A percentile compares a stretch with the other conserved stretches of the same genome.
Evolutionary conservation across 2,329 filamentous ascomycete species (phyloP).

Genomic region (Cladosporium cucumerinum): DNA sequence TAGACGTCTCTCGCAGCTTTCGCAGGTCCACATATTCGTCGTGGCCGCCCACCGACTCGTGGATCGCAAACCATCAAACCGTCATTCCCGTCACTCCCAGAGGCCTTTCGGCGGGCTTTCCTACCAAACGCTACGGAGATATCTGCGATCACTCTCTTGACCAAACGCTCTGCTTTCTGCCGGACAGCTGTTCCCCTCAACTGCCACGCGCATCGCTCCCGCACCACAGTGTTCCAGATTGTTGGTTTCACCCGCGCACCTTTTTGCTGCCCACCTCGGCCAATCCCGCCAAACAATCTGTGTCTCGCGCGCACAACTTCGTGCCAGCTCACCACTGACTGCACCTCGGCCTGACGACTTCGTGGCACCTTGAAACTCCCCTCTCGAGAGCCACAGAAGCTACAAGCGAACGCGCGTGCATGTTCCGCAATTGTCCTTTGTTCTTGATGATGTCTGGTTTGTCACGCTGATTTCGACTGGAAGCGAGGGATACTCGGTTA

Average conservation of each 20-base stretch:
- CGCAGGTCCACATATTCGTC: not conserved
- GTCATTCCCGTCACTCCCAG: slow-evolving; percentile 10
- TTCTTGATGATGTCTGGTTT: slow-evolving; percentile 15
- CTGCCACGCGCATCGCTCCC: slow-evolving; percentile 14
- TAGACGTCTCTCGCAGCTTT: slow-evolving; percentile 2
- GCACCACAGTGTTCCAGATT: slow-evolving; percentile 12
- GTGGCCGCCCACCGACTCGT: slow-evolving; percentile 16
- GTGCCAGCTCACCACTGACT: slow-evolving; percentile 17
- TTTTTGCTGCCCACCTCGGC: slow-evolving; percentile 10
- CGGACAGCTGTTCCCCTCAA: slow-evolving; percentile 3
- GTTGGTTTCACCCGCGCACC: slow-evolving; percentile 12
- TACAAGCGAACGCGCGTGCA: slow-evolving; percentile 25
- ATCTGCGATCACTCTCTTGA: slow-evolving; percentile 3
- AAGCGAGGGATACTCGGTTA: slow-evolving; percentile 17
- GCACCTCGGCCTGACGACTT: slow-evolving; percentile 21
- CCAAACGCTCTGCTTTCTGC: not conserved
- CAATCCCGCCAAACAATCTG: slow-evolving; percentile 15
- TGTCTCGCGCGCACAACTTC: slow-evolving; percentile 13
- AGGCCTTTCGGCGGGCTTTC: not conserved
- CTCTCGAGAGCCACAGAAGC: slow-evolving; percentile 21
- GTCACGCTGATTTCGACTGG: slow-evolving; percentile 15
- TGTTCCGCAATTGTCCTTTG: slow-evolving; percentile 20
- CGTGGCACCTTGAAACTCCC: slow-evolving; percentile 25
- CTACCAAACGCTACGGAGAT: not conserved
- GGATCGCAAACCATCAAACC: slow-evolving; percentile 1